These are phyloP conservation scores for Allantophomopsis cytisporea DNA, from an alignment of 2,329 filamentous ascomycete genomes.

Conservation along the genomic window DNA sequence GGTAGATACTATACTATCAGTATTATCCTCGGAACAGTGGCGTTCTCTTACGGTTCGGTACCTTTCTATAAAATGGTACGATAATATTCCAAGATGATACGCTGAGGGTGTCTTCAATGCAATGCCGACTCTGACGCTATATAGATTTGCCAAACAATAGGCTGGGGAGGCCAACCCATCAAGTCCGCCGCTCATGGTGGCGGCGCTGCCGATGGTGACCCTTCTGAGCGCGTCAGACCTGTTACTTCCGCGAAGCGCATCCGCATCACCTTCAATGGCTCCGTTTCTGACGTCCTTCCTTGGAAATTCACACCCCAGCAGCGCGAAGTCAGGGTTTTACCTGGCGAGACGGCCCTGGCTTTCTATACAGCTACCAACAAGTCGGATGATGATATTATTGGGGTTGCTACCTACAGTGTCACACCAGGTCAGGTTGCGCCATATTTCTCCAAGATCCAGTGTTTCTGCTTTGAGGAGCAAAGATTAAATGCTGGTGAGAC, in stretches of 20 bases:
- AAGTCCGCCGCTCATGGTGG: constrained; percentile 54
- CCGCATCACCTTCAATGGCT: constrained; percentile 90
- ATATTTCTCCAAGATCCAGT: constrained; percentile 99
- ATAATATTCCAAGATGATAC: constrained; percentile 1
- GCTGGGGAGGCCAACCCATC: constrained; percentile 88
- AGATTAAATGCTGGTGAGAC: constrained; percentile 88
- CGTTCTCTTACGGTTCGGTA: constrained; percentile 70
- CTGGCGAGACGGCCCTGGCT: constrained; percentile 89
- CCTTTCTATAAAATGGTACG: constrained; percentile 77
- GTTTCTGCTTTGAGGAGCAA: constrained; percentile 98
- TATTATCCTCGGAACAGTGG: constrained; percentile 66
- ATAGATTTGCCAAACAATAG: constrained; percentile 71
- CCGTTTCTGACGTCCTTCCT: constrained; percentile 84
- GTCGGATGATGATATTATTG: constrained; percentile 85
- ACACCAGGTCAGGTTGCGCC: constrained; percentile 90
- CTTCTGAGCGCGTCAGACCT: constrained; percentile 65
- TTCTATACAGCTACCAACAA: constrained; percentile 97
- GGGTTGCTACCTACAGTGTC: constrained; percentile 94
- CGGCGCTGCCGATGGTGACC: constrained; percentile 36
- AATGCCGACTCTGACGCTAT: constrained; percentile 3
- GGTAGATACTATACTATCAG: constrained; percentile 63
- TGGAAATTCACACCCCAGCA: constrained; percentile 98
- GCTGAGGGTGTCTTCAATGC: background rate
- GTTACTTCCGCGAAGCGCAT: constrained; percentile 73
- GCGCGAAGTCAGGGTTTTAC: constrained; percentile 86